Evolutionary conservation across 495 filamentous ascomycete genomes (phyloP), one percentile per base, ranked within the genome.

Genomic region (Chaetomium tenue): DNA sequence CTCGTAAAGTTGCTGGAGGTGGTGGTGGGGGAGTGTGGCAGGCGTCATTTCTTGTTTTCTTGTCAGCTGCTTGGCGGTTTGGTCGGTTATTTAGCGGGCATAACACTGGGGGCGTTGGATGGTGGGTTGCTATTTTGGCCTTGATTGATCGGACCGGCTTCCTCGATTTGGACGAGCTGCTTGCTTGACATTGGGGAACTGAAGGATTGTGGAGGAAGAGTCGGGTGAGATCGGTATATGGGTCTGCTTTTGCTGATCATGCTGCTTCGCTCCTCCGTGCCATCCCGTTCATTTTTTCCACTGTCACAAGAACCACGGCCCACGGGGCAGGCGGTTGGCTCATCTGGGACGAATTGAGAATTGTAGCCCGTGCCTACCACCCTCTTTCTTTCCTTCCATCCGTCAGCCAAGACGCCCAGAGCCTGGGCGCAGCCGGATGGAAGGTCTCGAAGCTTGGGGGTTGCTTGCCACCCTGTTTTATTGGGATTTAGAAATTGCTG

Each of bases 191-290:
- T 55, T 53, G 26, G 33, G 20, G n/a, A 40, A n/a, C 20, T 39
- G 55, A 22, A 11, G 28, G 28, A 30, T 30, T 30, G 28, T 30
- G 28, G 28, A n/a, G 20, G 9, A 37, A n/a, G 20, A 26, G 7
- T 58, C 55, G 55, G 55, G 55, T 44, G 53, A 42, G 55, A 28
- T 58, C 55, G 55, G 33, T 37, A 11, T 37, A 3, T 37, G 20
- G 20, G 46, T 23, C 8, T 56, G n/a, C 5, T 22, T 23, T 22
- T 40, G n/a, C 16, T 33, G 51, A 25, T 30, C 25, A 26, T 18
- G 28, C 23, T 50, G 47, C 15, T 50, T 18, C 16, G 47, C 22
- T 50, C 47, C 52, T 37, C 26, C 52, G 7, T 33, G 28, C 52
- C 1, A 23, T 44, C 40, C 40, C 40, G 40, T 44, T 18, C 13